Evolutionary conservation across 768 basidiomycete genomes (phyloP), one percentile per base, ranked within the genome.

Genomic region (Leccinum disarticulatum): DNA sequence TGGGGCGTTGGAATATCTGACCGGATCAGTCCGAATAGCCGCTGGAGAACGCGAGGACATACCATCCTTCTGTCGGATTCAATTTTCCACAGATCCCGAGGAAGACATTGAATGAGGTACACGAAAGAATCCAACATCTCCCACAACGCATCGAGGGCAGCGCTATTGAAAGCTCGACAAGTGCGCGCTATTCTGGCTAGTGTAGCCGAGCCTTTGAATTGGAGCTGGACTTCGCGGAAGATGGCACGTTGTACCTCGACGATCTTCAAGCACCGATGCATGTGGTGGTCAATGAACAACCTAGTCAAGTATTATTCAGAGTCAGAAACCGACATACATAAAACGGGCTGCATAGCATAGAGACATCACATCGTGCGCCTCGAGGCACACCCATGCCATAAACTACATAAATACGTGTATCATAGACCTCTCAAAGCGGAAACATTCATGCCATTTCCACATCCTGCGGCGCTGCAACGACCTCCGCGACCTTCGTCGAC

Each of bases 391-490:
- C 47, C 48, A 60, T 49, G 59, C 19, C 57, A 58, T 61, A 66
- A 59, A 57, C 63, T 69, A 67, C 65, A 63, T 54, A 63, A 67
- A 60, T 60, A 62, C 43, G 19, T 11, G 43, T 56, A 61, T 19
- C 64, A 27, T 54, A 60, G 11, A 10, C 15, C 5, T 25, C 43
- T 22, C 14, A 27, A 35, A 52, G 33, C 15, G 13, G 25, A 38
- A 25, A 31, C 36, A n/a, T 36, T 64, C 63, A 80, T 13, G 74
- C 77, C 84, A 86, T 86, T 54, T 85, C 83, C 35, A 85, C 81
- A 67, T 87, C 84, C 51, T 78, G 77, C 22, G 64, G 49, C 11
- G 54, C 61, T 8, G 65, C 59, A 19, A 57, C 56, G 38, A 58
- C 51, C 35, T 61, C 61, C 17, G 5, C 46, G 5, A 55, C 58